Evolutionary conservation across 768 basidiomycete genomes (phyloP).

Genomic region (Lactarius hatsudake): DNA sequence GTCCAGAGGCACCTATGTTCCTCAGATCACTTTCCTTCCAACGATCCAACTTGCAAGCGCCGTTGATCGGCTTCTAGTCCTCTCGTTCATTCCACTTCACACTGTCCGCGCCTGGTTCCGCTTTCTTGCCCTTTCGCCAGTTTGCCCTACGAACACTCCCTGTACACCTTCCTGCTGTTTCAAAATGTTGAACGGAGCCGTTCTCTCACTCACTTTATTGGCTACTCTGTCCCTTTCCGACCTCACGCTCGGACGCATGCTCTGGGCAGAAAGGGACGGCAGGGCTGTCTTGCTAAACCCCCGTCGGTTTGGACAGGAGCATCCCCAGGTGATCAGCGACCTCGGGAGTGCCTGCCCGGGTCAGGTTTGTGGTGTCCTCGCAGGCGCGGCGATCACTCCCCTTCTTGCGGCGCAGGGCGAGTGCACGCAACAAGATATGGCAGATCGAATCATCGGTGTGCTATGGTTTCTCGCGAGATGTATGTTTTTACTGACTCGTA

Average conservation of each 20-base stretch:
- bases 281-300: slow-evolving; percentile 47
- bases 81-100: slow-evolving; percentile 34
- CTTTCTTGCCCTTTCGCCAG: slow-evolving; percentile 29
- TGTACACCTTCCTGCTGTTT: slow-evolving; percentile 4
- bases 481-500: neutral
- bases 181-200: slow-evolving; percentile 19
- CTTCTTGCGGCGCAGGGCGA: slow-evolving; percentile 51
- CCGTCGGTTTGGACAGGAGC: slow-evolving; percentile 52
- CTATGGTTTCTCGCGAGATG: neutral
- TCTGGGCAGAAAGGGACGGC: slow-evolving; percentile 49
- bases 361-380: slow-evolving; percentile 47
- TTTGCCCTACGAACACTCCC: slow-evolving; percentile 10
- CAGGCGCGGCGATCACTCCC: slow-evolving; percentile 49
- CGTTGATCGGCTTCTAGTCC: slow-evolving; percentile 43
- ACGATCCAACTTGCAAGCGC: slow-evolving; percentile 33
- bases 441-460: slow-evolving; percentile 55
- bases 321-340: slow-evolving; percentile 46
- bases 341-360: slow-evolving; percentile 47
- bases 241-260: slow-evolving; percentile 38
- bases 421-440: slow-evolving; percentile 57
- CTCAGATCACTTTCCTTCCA: slow-evolving; percentile 27
- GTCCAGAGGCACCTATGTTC: slow-evolving; percentile 1
- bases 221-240: slow-evolving; percentile 25
- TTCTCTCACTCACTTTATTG: slow-evolving; percentile 29
- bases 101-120: slow-evolving; percentile 28